Percentiles rank a stretch among this genome's conserved stretches.
Evolutionary conservation across 345 rosid genomes (phyloP).

Genomic region (Lepidium sativum): DNA sequence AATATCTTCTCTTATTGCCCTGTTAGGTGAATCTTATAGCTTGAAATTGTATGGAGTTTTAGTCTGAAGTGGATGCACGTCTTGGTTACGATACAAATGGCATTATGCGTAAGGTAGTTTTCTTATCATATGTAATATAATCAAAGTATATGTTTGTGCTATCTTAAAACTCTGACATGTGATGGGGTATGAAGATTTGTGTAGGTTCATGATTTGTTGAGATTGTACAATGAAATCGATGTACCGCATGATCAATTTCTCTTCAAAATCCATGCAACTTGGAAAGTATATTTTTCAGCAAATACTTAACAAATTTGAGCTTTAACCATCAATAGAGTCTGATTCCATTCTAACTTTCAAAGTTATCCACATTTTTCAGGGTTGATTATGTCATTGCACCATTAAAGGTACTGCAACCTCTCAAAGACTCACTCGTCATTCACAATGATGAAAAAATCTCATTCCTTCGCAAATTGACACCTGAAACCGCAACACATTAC

Average conservation of each 20-base stretch:
- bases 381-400: constrained; percentile 94
- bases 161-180: background rate
- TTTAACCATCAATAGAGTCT: background rate
- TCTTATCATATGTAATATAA: background rate
- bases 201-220: constrained; percentile 82
- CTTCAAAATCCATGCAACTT: constrained; percentile 93
- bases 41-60: background rate
- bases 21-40: background rate
- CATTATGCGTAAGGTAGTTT: constrained; percentile 69
- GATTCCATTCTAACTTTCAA: constrained; percentile 7
- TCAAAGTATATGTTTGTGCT: background rate
- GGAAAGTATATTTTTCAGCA: constrained; percentile 54
- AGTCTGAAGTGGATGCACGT: constrained; percentile 79
- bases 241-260: constrained; percentile 67
- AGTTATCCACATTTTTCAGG: constrained; percentile 31
- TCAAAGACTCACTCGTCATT: constrained; percentile 58
- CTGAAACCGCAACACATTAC: constrained; percentile 58
- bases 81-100: constrained; percentile 87
- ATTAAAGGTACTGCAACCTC: constrained; percentile 76
- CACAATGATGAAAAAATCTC: constrained; percentile 75
- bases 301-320: background rate
- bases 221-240: constrained; percentile 50
- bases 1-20: too few relatives aligned
- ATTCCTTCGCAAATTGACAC: constrained; percentile 56
- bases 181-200: constrained; percentile 5